Conservation (phyloP, 73 alveolate genomes). For the Uronychia binucleata region DNA sequence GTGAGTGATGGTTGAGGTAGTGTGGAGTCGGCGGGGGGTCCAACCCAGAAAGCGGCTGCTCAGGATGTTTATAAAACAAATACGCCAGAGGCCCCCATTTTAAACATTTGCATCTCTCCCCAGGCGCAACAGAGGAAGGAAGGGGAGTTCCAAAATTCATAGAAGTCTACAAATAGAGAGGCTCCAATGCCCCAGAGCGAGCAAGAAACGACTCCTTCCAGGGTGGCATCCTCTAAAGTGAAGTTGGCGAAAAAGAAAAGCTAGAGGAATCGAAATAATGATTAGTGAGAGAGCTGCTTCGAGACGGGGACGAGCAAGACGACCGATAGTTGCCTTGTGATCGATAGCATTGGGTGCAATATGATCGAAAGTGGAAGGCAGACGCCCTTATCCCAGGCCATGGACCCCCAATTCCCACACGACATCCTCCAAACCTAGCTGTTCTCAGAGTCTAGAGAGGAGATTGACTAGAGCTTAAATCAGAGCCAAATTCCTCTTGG, state of each 20-base stretch:
- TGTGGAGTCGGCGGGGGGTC: too few species aligned
- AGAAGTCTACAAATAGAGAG: neutral
- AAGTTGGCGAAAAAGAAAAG: too few species aligned
- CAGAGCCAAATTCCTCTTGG: neutral
- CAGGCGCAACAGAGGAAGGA: neutral
- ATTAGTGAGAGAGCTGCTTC: too few species aligned
- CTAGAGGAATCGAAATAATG: too few species aligned
- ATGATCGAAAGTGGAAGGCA: neutral
- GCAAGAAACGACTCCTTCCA: too few species aligned
- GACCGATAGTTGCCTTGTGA: neutral
- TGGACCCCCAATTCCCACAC: neutral
- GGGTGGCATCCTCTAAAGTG: too few species aligned
- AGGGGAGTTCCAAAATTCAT: neutral
- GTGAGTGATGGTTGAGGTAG: too few species aligned
- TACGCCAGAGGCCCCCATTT: neutral
- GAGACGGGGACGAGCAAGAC: neutral
- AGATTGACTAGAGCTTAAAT: neutral
- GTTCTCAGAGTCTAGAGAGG: too few species aligned
- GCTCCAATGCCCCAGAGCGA: neutral
- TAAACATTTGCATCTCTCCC: neutral
- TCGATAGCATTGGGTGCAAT: neutral
- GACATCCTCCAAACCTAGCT: too few species aligned
- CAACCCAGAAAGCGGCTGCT: too few species aligned
- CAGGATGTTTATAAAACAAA: neutral
- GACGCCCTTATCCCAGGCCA: neutral